phyloP scores from a whole-genome alignment of 2,329 filamentous ascomycete species.

The Cercospora zeae-maydis region DNA sequence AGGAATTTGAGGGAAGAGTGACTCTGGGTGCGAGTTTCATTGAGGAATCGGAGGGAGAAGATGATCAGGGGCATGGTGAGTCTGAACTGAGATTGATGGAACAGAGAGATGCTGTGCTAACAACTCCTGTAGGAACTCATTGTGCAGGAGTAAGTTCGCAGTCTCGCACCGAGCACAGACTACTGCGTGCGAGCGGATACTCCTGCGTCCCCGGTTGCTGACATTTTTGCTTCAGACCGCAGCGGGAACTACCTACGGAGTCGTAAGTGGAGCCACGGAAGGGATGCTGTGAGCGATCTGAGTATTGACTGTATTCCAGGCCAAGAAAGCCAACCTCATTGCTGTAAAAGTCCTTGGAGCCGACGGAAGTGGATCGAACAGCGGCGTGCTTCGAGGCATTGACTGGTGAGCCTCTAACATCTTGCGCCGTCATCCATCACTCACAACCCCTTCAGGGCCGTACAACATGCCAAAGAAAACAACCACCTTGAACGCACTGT shows the following conservation, averaged over 20 bases:
- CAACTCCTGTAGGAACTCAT: constrained; percentile 46
- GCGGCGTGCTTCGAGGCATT: constrained; percentile 49
- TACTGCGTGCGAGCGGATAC: not conserved
- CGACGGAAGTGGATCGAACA: constrained; percentile 43
- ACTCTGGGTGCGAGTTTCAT: constrained; percentile 22
- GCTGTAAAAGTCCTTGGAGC: constrained; percentile 50
- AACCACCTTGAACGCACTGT: constrained; percentile 66
- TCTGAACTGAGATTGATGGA: not conserved
- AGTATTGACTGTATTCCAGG: constrained; percentile 18
- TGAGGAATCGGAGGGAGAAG: constrained; percentile 37
- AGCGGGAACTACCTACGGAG: constrained; percentile 59
- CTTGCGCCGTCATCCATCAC: not conserved
- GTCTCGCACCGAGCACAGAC: not conserved
- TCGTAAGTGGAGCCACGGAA: constrained; percentile 36
- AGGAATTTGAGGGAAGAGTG: constrained; percentile 39
- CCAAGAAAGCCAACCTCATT: constrained; percentile 44
- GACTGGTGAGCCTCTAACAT: constrained; percentile 35
- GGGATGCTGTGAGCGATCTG: not conserved
- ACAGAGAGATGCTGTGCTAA: not conserved
- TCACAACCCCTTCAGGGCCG: constrained; percentile 24
- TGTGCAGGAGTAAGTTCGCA: constrained; percentile 66
- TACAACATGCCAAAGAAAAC: constrained; percentile 59
- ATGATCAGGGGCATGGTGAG: constrained; percentile 55
- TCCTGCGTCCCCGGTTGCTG: not conserved
- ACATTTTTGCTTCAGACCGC: constrained; percentile 51